Evolutionary conservation across 768 basidiomycete species (phyloP).

Genomic region (Leccinum broughii): DNA sequence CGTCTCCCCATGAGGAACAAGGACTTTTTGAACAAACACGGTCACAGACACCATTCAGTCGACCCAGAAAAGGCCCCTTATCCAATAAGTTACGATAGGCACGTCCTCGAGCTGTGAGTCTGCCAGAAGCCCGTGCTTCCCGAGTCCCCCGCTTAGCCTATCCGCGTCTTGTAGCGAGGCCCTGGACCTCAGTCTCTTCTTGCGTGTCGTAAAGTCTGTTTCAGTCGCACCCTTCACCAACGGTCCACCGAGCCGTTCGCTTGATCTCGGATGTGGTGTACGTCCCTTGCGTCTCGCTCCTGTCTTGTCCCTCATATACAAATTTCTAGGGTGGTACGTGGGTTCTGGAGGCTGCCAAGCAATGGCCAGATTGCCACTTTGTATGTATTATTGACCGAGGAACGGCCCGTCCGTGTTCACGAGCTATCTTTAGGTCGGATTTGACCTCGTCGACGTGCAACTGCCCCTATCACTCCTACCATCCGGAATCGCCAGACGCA

Average conservation of each 20-base stretch:
- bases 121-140: not conserved
- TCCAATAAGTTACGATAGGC: constrained; percentile 68
- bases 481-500: constrained; percentile 50
- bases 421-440: constrained; percentile 56
- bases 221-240: constrained; percentile 59
- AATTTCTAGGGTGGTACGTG: constrained; percentile 59
- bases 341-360: constrained; percentile 71
- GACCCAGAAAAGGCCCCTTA: constrained; percentile 79
- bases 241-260: constrained; percentile 48
- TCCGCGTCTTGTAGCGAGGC: constrained; percentile 44
- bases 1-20: constrained; percentile 40
- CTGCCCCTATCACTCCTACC: constrained; percentile 55
- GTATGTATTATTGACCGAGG: constrained; percentile 41
- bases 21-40: constrained; percentile 62
- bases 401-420: constrained; percentile 1
- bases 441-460: constrained; percentile 77
- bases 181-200: constrained; percentile 50
- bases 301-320: not conserved
- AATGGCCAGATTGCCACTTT: constrained; percentile 66
- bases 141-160: constrained; percentile 7
- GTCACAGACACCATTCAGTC: constrained; percentile 65
- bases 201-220: constrained; percentile 52
- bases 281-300: constrained; percentile 23
- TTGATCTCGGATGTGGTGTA: constrained; percentile 79
- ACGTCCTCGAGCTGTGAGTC: constrained; percentile 68